A percentile compares a stretch with the other conserved stretches of the same genome.
phyloP scores from a whole-genome alignment of 495 filamentous ascomycete genomes.

The Tetracladium marchalianum region DNA sequence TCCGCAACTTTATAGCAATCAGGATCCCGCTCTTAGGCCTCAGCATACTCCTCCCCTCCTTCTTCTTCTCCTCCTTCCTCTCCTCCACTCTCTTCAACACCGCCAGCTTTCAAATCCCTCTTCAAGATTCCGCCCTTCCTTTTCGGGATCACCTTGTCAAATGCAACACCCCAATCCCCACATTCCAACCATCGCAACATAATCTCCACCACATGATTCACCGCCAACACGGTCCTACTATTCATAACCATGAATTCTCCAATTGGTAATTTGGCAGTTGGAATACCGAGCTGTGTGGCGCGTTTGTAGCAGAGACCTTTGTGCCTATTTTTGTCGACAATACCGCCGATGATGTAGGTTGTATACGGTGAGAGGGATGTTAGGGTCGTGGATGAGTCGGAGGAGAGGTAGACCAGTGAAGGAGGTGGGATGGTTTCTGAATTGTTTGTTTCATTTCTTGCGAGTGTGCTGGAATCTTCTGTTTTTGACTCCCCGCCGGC shows the following conservation, averaged over 20 bases:
- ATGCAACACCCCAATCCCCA: slow-evolving; percentile 84
- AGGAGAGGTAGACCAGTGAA: slow-evolving; percentile 70
- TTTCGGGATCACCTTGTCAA: slow-evolving; percentile 75
- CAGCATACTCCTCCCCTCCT: slow-evolving; percentile 4
- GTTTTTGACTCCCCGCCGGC: neutral
- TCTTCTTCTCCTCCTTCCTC: slow-evolving; percentile 2
- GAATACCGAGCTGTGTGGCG: slow-evolving; percentile 62
- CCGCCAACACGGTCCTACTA: slow-evolving; percentile 71
- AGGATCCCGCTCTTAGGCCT: neutral
- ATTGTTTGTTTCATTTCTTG: neutral
- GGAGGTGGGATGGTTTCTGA: neutral
- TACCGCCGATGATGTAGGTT: slow-evolving; percentile 85
- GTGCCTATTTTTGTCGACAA: slow-evolving; percentile 92
- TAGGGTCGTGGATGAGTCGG: slow-evolving; percentile 75
- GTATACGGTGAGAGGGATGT: slow-evolving; percentile 70
- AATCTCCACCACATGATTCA: slow-evolving; percentile 94
- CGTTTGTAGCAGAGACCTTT: slow-evolving; percentile 88
- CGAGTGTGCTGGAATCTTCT: neutral
- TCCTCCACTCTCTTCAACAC: slow-evolving; percentile 5
- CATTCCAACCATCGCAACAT: slow-evolving; percentile 86
- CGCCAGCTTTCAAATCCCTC: slow-evolving; percentile 19
- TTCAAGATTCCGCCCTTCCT: slow-evolving; percentile 65
- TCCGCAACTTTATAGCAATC: too few relatives aligned
- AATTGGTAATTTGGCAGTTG: slow-evolving; percentile 86
- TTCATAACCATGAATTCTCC: slow-evolving; percentile 85